Conservation (phyloP, 306 rosid genomes). For the Delonix regia region DNA sequence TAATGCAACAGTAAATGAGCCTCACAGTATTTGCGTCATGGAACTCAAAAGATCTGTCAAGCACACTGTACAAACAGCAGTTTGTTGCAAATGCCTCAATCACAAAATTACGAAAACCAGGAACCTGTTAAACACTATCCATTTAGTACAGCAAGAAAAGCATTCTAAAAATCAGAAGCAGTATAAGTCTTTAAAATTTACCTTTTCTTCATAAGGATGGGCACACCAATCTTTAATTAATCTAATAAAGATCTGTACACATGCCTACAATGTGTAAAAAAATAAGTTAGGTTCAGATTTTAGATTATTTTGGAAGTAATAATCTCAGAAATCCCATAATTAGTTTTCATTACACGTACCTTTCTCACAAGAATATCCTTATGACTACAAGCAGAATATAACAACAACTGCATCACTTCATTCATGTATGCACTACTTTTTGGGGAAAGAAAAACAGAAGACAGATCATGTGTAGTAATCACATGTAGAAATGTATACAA, state of each 20-base stretch:
- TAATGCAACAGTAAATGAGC: conserved; percentile 25
- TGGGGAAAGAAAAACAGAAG: conserved; percentile 83
- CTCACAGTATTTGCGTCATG: conserved; percentile 96
- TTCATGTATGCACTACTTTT: conserved; percentile 73
- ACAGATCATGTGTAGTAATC: conserved; percentile 75
- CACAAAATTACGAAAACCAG: conserved; percentile 87
- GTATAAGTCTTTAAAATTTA: conserved; percentile 33
- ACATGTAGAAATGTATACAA: conserved; percentile 91
- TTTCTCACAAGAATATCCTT: conserved; percentile 87
- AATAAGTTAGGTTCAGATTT: conserved; percentile 26
- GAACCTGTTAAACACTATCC: conserved; percentile 61
- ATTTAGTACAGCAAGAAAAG: conserved; percentile 26
- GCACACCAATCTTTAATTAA: conserved; percentile 92
- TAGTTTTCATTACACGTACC: conserved; percentile 50
- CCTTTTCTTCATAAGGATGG: conserved; percentile 80
- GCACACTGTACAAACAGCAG: conserved; percentile 93
- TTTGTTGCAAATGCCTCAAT: conserved; percentile 80
- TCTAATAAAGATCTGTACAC: conserved; percentile 87
- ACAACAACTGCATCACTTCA: conserved; percentile 84
- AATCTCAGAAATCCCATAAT: conserved; percentile 10
- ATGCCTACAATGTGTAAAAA: conserved; percentile 60
- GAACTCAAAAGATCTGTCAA: conserved; percentile 87
- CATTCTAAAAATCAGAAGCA: conserved; percentile 19
- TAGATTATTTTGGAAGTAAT: conserved; percentile 17
- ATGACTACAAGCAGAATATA: conserved; percentile 82